phyloP scores from a whole-genome alignment of 2,329 filamentous ascomycete genomes.

The Epichloe baconii region DNA sequence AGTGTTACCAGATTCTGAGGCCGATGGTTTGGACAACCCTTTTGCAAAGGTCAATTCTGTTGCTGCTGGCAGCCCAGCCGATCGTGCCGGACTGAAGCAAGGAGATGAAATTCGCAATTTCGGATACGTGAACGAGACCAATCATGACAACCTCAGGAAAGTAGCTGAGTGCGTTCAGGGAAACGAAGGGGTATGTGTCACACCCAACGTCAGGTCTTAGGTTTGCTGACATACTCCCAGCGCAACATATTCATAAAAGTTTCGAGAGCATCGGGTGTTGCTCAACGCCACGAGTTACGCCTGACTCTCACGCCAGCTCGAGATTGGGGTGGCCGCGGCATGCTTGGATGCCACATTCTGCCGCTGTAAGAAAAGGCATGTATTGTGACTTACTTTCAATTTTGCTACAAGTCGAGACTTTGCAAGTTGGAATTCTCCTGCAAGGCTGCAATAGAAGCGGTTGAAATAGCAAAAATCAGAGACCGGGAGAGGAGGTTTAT shows the following conservation, averaged over 20 bases:
- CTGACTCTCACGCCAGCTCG: conserved; percentile 62
- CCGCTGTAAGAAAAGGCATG: conserved; percentile 40
- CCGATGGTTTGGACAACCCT: conserved; percentile 15
- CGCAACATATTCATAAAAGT: conserved; percentile 57
- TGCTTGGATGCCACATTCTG: conserved; percentile 82
- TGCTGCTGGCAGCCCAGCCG: conserved; percentile 64
- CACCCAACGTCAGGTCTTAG: not conserved
- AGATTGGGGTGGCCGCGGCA: conserved; percentile 81
- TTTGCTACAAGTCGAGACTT: not conserved
- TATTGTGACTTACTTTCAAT: not conserved
- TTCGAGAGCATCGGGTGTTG: conserved; percentile 32
- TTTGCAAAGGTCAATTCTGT: conserved; percentile 91
- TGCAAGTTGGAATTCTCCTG: not conserved
- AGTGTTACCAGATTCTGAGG: conserved; percentile 20
- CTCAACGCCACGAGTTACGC: conserved; percentile 42
- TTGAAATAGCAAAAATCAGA: not conserved
- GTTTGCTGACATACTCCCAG: conserved; percentile 30
- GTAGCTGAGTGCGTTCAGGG: conserved; percentile 83
- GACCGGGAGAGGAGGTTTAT: no score
- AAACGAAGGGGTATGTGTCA: conserved; percentile 66
- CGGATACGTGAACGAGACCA: conserved; percentile 68
- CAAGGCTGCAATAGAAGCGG: not conserved
- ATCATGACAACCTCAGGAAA: conserved; percentile 74
- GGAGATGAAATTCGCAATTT: conserved; percentile 79
- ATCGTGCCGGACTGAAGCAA: conserved; percentile 62